Percentiles rank a stretch among this genome's conserved stretches.
Conservation (phyloP, 75 land plant species). For the Cryptomeria japonica region DNA sequence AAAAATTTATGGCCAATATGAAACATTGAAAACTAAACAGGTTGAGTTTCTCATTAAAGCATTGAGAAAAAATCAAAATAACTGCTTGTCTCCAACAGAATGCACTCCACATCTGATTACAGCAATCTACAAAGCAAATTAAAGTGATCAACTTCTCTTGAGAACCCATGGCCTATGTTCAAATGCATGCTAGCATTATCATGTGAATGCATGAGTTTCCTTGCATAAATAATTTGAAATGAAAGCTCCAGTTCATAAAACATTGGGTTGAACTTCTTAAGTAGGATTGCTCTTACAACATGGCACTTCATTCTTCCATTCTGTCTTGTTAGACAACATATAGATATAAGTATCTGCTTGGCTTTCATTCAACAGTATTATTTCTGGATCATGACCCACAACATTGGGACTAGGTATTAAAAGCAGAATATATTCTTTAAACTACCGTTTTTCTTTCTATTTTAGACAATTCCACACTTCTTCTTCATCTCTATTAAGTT, state of each 20-base stretch:
- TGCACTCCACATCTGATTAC: too few relatives aligned
- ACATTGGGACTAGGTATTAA: background rate
- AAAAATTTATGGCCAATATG: too few relatives aligned
- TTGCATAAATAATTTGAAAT: background rate
- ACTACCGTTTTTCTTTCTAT: background rate
- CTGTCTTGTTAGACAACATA: background rate
- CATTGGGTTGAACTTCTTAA: background rate
- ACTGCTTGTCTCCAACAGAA: too few relatives aligned
- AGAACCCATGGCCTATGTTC: too few relatives aligned
- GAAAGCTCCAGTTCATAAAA: background rate
- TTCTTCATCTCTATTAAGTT: background rate
- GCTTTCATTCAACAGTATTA: background rate
- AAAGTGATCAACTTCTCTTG: too few relatives aligned
- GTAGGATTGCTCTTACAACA: constrained; percentile 1
- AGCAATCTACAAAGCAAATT: too few relatives aligned
- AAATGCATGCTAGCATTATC: too few relatives aligned
- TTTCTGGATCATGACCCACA: background rate
- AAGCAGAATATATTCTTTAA: background rate
- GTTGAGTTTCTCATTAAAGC: too few relatives aligned
- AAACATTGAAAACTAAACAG: too few relatives aligned
- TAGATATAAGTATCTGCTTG: background rate
- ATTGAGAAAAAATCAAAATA: too few relatives aligned
- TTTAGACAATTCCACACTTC: background rate
- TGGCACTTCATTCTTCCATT: background rate
- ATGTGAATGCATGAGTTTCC: background rate